Evolutionary conservation across 2,329 filamentous ascomycete species (phyloP), one percentile per base, ranked within the genome.

Genomic region (Bipolaris sorokiniana): DNA sequence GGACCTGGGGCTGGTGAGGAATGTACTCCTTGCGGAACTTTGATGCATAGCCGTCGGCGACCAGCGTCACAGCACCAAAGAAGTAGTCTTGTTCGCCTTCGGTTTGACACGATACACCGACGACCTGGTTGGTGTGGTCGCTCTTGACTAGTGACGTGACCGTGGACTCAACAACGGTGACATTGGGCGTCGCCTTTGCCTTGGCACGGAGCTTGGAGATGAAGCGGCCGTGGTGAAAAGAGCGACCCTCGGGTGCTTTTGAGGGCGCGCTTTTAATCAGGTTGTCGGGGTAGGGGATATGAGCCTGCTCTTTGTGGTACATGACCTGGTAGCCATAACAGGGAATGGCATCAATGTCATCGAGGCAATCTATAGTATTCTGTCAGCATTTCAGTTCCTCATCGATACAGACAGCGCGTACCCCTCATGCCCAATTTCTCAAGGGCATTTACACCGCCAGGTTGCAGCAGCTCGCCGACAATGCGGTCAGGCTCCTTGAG

Each of bases 211-310:
- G 80, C 73, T 91, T 88, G 78, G 84, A 86, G 69, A 99, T 92
- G 78, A 99, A 97, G 66, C 92, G 87, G 45, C 95, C 95, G 79
- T 99, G 95, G 80, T 99, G 95, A 76, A 99, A 99, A 45, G 86
- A 86, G 61, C 90, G 83, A 37, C 95, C 95, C 71, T 91, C 84
- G 1, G 90, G 88, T 46, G 61, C 63, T 26, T 61, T 65, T 22
- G 64, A 62, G 23, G 66, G 64, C 44, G 80, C 80, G 23, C 62
- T 56, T 23, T 66, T 53, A 47, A 68, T 45, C 63, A 83, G 81
- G 57, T 88, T 81, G 42, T 81, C 81, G 18, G 94, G 93, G 73
- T 98, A 99, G 13, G 89, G 86, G 65, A 99, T 91, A 49, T 83
- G 77, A 45, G 92, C 89, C 42, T 87, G 83, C 34, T 90, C 81